Evolutionary conservation across 495 filamentous ascomycete species (phyloP), one percentile per base, ranked within the genome.

Genomic region (Mytilinidion resinicola): DNA sequence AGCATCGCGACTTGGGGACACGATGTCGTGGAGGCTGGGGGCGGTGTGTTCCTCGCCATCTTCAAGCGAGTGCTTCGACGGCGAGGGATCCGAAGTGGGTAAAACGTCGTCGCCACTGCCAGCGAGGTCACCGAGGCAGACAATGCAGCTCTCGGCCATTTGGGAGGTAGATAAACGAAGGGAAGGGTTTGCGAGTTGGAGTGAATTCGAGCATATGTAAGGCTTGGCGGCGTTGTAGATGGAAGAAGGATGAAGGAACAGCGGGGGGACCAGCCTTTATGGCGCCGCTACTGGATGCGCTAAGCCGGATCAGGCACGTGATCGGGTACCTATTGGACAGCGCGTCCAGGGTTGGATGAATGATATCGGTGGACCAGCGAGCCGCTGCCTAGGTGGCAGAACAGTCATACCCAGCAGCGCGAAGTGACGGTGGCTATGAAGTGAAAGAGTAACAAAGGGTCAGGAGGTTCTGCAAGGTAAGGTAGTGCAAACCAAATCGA

Each of bases 91-190:
- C 69, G 63, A 69, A 70, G 67, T 71, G 64, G 76, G 70, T 69
- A 72, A 70, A 71, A 79, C 74, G 70, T 73, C 78, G 75, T 74
- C 74, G 68, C 72, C 75, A 75, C 78, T 74, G 74, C 35, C 49
- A 64, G 84, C 87, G 76, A 96, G 85, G 77, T 88, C 85, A 74
- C 91, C 90, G 73, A 96, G 82, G 82, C 91, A 96, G 72, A 96
- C 88, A 77, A 95, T 96, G 78, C 91, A 96, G 67, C 90, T 89
- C 73, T 95, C 90, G 76, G 88, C 88, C 90, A 93, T 92, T 62
- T 56, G 21, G 59, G 17, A 10, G 21, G 51, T 51, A 61, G 60
- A 53, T 51, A 25, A 30, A 19, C 21, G 35, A 57, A 41, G 44
- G 9, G n/a, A 49, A 20, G 30, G 21, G n/a, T 20, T 30, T 52